Percentiles rank a stretch among this genome's conserved stretches.
Conservation (phyloP, 495 filamentous ascomycete genomes). For the Xylaria acuta region DNA sequence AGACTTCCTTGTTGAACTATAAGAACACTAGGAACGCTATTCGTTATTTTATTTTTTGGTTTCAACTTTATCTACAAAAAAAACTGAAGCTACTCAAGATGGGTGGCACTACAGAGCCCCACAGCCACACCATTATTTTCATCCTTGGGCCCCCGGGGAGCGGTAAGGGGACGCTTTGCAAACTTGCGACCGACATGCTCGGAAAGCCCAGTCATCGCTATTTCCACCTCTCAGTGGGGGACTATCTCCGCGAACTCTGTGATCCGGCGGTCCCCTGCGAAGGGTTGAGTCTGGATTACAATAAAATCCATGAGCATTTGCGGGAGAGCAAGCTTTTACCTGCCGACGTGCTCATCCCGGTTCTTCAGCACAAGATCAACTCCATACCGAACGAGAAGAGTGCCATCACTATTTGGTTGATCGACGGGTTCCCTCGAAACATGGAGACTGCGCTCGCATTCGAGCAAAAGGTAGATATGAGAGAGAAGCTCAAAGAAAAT, state of each 20-base stretch:
- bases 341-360: constrained; percentile 30
- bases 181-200: constrained; percentile 13
- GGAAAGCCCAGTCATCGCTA: constrained; percentile 31
- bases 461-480: constrained; percentile 34
- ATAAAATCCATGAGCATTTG: constrained; percentile 32
- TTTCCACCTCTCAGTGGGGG: constrained; percentile 51
- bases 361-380: constrained; percentile 33
- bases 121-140: constrained; percentile 28
- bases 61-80: neutral
- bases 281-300: neutral
- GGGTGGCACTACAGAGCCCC: neutral
- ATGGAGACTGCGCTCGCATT: constrained; percentile 41
- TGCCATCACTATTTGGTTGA: constrained; percentile 28
- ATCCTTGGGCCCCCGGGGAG: constrained; percentile 43
- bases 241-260: constrained; percentile 41
- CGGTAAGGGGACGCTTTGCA: constrained; percentile 51
- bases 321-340: constrained; percentile 37
- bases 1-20: neutral
- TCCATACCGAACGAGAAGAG: neutral
- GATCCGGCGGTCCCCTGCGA: neutral
- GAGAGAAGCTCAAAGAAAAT: neutral
- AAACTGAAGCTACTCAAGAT: constrained; percentile 4
- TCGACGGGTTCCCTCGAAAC: constrained; percentile 51
- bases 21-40: neutral
- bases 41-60: neutral